phyloP scores from a whole-genome alignment of 345 rosid genomes.

The Eucalyptus victrix region DNA sequence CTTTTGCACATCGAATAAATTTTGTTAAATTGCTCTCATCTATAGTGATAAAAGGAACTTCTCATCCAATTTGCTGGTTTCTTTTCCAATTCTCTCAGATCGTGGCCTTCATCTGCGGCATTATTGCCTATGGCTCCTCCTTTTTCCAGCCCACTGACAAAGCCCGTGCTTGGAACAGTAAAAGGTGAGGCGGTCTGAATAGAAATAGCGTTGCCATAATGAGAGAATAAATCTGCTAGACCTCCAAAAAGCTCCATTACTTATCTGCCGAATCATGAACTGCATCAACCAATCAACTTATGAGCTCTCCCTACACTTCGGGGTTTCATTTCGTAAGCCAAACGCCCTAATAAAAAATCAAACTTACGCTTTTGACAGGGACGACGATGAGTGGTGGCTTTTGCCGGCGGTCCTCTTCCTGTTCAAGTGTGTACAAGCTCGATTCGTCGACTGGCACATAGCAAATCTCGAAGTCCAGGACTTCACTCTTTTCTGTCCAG shows the following conservation, averaged over 20 bases:
- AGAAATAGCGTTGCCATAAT: neutral
- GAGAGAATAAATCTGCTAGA: neutral
- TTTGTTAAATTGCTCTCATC: neutral
- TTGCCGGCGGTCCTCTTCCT: slow-evolving; percentile 62
- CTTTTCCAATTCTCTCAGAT: slow-evolving; percentile 35
- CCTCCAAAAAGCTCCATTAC: neutral
- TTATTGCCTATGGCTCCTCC: slow-evolving; percentile 40
- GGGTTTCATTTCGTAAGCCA: neutral
- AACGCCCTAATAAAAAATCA: neutral
- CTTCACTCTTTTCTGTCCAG: slow-evolving; percentile 66
- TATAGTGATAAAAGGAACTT: neutral
- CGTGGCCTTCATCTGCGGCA: slow-evolving; percentile 77
- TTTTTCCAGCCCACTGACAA: slow-evolving; percentile 23
- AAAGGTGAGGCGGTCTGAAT: neutral
- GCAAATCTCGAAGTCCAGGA: slow-evolving; percentile 89
- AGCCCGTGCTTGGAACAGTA: slow-evolving; percentile 32
- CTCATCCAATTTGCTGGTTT: neutral
- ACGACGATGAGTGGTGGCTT: slow-evolving; percentile 90
- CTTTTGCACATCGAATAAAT: neutral
- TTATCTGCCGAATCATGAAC: neutral
- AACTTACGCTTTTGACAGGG: slow-evolving; percentile 19
- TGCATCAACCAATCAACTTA: neutral
- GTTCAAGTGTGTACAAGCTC: slow-evolving; percentile 74
- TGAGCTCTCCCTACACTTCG: neutral
- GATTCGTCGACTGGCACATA: slow-evolving; percentile 80